Base-by-base conservation (phyloP, 192 early-diverging fungal species). In the Coemansia sp. region DNA sequence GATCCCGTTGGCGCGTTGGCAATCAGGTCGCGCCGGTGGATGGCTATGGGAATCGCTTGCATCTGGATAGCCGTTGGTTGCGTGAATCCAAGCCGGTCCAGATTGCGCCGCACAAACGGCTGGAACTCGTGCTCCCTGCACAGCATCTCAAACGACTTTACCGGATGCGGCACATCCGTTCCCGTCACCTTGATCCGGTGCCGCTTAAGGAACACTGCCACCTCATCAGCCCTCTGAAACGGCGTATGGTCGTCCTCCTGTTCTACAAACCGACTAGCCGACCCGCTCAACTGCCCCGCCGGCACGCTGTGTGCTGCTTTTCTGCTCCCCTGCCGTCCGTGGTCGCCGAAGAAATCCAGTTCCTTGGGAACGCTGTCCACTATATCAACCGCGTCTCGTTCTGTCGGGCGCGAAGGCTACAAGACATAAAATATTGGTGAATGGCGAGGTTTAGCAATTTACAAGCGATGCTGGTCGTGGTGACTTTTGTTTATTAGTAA, bases 1-100 rank as follows among this genome's bases (percentile, higher is more conserved):
- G 95, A 96, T 62, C 98, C 96, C 19, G 98, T 99, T 41, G 95
- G 98, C 9, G 98, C 95, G 79, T 92, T 92, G 3, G 94, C 93
- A 85, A 99, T 95, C 4, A 99, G 41, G 74, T 99, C 98, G 13
- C 94, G 88, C n/a, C 88, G 87, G 49, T 95, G 91, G n/a, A 97
- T 73, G 39, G 94, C 86, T 7, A 97, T 86, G 8, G 95, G 93
- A 19, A 95, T 86, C 0, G 93, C 86, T 74, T 97, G 95, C 94
- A 97, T 95, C 73, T 97, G 95, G 76, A 97, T 93, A 0, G 94
- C 87, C 11, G 95, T 96, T 7, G 94, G 95, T 18, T 85, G 82
- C 44, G 81, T 84, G 70, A 94, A 96, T 21, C 89, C 86, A 60
- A 76, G 78, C 11, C 77, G 83, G 26, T 72, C 68, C 64, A 99